Conservation (phyloP, 1,284 basidiomycete species). For the Cutaneotrichosporon dermatis region DNA sequence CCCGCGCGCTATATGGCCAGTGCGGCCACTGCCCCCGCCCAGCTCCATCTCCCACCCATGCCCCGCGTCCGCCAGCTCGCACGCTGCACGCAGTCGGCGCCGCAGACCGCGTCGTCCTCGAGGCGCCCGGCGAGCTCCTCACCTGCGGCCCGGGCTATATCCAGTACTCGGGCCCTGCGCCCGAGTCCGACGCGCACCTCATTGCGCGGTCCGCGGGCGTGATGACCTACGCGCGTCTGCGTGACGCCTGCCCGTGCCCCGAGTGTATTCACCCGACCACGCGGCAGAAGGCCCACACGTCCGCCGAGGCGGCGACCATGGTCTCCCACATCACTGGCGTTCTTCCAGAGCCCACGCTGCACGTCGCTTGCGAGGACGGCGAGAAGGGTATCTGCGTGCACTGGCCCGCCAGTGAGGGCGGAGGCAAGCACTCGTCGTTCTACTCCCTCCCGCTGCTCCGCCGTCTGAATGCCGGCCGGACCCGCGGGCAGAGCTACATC, state of each 20-base stretch:
- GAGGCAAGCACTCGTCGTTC: conserved; percentile 10
- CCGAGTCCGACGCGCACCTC: conserved; percentile 2
- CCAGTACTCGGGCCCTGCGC: conserved; percentile 10
- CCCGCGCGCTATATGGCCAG: too few relatives aligned
- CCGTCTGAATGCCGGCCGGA: conserved; percentile 6
- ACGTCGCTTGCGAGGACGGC: conserved; percentile 1
- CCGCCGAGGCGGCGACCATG: conserved; percentile 13
- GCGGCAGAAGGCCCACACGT: conserved; percentile 67
- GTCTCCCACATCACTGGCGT: conserved; percentile 51
- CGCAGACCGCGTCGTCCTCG: conserved; percentile 6
- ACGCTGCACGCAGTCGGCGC: neutral
- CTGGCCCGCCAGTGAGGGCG: conserved; percentile 5
- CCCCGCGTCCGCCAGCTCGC: neutral
- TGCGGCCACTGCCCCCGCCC: too few relatives aligned
- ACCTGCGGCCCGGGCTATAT: conserved; percentile 13
- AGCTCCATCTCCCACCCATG: too few relatives aligned
- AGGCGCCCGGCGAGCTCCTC: conserved; percentile 3
- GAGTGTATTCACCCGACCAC: conserved; percentile 68
- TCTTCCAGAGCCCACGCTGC: conserved; percentile 30
- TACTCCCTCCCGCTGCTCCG: conserved; percentile 17
- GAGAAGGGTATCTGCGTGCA: conserved; percentile 10
- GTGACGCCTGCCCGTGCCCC: conserved; percentile 58
- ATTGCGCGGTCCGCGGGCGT: neutral
- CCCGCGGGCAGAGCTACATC: conserved; percentile 11
- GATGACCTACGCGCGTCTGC: conserved; percentile 51